A percentile compares a stretch with the other conserved stretches of the same genome.
Evolutionary conservation across 2,329 filamentous ascomycete species (phyloP).

Genomic region (Gnomoniopsis smithogilvyi): DNA sequence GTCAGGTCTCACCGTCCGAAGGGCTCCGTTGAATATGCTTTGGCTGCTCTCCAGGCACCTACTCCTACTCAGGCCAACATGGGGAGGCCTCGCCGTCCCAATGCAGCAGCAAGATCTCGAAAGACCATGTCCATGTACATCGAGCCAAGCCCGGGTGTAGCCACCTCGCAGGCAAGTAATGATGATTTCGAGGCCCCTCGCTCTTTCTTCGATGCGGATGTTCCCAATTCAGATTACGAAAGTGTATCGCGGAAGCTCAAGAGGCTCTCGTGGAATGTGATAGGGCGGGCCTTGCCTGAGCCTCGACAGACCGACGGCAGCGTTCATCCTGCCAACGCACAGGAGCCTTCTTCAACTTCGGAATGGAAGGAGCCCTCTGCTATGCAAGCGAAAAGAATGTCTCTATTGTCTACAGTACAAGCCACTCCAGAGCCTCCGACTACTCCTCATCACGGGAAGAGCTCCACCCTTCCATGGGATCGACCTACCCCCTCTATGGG

Average conservation of each 20-base stretch:
- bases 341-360: neutral
- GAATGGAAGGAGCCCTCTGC: neutral
- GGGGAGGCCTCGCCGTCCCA: neutral
- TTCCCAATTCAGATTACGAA: neutral
- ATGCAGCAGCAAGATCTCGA: neutral
- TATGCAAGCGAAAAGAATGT: neutral
- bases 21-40: neutral
- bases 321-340: neutral
- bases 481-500: neutral
- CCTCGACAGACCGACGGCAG: neutral
- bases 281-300: neutral
- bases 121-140: neutral
- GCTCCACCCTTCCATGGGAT: neutral
- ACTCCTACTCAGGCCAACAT: neutral
- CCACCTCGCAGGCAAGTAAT: neutral
- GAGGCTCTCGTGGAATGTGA: neutral
- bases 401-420: neutral
- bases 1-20: neutral
- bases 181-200: neutral
- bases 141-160: neutral
- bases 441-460: neutral
- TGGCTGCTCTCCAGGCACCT: neutral
- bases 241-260: neutral
- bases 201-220: neutral
- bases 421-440: neutral